A percentile compares a stretch with the other conserved stretches of the same genome.
Evolutionary conservation across 2,329 filamentous ascomycete species (phyloP).

Genomic region (Ophiostoma angusticollis): DNA sequence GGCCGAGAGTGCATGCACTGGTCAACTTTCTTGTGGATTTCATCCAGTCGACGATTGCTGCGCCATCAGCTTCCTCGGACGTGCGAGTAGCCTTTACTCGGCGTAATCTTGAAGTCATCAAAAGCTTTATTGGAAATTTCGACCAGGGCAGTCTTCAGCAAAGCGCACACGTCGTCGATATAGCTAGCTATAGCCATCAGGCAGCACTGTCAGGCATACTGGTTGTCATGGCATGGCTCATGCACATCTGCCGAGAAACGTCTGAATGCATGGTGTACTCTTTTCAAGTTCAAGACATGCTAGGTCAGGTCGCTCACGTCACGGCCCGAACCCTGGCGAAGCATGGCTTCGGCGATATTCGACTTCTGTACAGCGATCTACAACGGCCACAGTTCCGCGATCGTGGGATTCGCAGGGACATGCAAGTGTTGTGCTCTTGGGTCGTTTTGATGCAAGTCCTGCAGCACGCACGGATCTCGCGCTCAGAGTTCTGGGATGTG

Average conservation of each 20-base stretch:
- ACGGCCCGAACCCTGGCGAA: constrained; percentile 28
- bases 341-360: constrained; percentile 31
- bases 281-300: constrained; percentile 34
- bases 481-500: constrained; percentile 49
- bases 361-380: constrained; percentile 34
- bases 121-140: constrained; percentile 27
- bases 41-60: constrained; percentile 29
- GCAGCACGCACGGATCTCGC: constrained; percentile 35
- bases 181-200: constrained; percentile 15
- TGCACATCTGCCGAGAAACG: constrained; percentile 30
- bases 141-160: neutral
- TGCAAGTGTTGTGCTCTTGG: constrained; percentile 41
- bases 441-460: constrained; percentile 43
- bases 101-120: constrained; percentile 30
- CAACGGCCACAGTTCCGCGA: constrained; percentile 33
- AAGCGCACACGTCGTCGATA: constrained; percentile 1
- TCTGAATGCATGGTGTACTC: constrained; percentile 21
- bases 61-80: constrained; percentile 22
- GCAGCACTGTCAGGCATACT: constrained; percentile 23
- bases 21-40: constrained; percentile 36
- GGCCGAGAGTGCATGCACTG: constrained; percentile 19
- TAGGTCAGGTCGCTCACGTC: constrained; percentile 29
- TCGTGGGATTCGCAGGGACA: constrained; percentile 36
- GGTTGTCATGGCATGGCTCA: constrained; percentile 25
- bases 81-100: constrained; percentile 29